Evolutionary conservation across 2,329 filamentous ascomycete genomes (phyloP).

Genomic region (Cercospora janseana): DNA sequence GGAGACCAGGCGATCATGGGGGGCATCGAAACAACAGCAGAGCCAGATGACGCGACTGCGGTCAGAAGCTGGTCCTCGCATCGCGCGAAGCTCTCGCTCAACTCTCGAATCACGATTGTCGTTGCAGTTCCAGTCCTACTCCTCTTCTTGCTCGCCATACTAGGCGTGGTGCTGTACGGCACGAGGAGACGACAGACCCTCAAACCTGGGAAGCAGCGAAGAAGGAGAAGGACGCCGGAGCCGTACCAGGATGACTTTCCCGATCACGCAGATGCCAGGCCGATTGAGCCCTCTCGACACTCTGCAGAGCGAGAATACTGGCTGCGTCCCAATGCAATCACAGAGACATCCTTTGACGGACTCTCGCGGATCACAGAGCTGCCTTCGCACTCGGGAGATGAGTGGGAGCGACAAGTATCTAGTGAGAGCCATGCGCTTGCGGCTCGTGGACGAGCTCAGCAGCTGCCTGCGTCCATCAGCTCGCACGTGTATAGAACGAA

Average conservation of each 20-base stretch:
- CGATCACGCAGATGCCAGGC: not conserved
- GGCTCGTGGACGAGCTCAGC: not conserved
- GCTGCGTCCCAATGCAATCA: not conserved
- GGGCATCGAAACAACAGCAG: not conserved
- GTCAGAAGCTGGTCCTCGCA: not conserved
- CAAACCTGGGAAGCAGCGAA: not conserved
- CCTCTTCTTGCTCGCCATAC: conserved; percentile 11
- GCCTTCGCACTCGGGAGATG: not conserved
- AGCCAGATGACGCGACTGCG: not conserved
- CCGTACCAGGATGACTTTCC: not conserved
- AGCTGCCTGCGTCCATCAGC: not conserved
- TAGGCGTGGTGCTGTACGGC: conserved; percentile 11
- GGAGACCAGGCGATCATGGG: not conserved
- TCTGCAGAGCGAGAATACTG: not conserved
- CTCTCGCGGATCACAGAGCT: conserved; percentile 9
- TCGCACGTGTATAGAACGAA: not conserved
- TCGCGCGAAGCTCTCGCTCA: not conserved
- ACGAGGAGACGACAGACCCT: conserved; percentile 9
- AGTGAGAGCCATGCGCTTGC: not conserved
- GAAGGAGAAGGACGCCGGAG: not conserved
- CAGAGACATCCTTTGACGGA: not conserved
- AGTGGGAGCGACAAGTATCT: not conserved
- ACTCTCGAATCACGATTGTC: conserved; percentile 11
- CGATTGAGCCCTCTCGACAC: not conserved
- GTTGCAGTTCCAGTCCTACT: conserved; percentile 14